These are phyloP conservation scores for Lachnum nothofagi DNA, from an alignment of 2,329 filamentous ascomycete genomes.

Conservation along the genomic window DNA sequence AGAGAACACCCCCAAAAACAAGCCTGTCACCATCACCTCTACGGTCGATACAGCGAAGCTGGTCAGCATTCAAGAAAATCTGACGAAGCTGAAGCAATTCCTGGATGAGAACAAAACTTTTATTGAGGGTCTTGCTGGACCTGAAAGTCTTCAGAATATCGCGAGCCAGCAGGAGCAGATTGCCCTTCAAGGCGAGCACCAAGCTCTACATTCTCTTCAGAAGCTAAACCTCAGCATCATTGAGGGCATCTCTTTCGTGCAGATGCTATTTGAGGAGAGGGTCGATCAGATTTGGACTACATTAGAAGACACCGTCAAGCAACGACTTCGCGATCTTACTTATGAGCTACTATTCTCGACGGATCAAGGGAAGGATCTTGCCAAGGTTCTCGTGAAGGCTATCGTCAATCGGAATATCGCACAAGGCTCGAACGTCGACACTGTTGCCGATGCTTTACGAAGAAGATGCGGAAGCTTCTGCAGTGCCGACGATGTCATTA, in stretches of 20 bases:
- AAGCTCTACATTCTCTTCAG: conserved; percentile 80
- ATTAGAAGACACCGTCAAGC: conserved; percentile 64
- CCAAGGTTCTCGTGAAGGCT: conserved; percentile 90
- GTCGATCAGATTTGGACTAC: conserved; percentile 80
- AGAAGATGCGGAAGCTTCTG: conserved; percentile 95
- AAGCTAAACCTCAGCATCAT: conserved; percentile 84
- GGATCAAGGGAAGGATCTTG: conserved; percentile 74
- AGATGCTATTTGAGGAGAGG: conserved; percentile 90
- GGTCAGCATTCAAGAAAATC: conserved; percentile 69
- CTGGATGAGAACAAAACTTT: conserved; percentile 81
- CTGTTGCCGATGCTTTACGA: conserved; percentile 88
- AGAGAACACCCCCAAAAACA: conserved; percentile 43
- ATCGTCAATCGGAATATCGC: conserved; percentile 98
- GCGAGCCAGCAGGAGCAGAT: conserved; percentile 85
- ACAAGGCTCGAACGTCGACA: conserved; percentile 94
- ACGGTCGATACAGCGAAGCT: conserved; percentile 66
- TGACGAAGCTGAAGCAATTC: conserved; percentile 75
- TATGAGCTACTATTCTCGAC: conserved; percentile 85
- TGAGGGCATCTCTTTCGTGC: conserved; percentile 92
- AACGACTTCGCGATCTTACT: conserved; percentile 69
- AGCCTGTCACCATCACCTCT: conserved; percentile 59
- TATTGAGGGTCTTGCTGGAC: conserved; percentile 89
- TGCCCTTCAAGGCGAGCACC: conserved; percentile 87
- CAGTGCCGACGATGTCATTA: conserved; percentile 91
- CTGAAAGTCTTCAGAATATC: conserved; percentile 73